Percentiles rank a stretch among this genome's conserved stretches.
phyloP scores from a whole-genome alignment of 805 yeast species.

The Cyberlindnera suaveolens region DNA sequence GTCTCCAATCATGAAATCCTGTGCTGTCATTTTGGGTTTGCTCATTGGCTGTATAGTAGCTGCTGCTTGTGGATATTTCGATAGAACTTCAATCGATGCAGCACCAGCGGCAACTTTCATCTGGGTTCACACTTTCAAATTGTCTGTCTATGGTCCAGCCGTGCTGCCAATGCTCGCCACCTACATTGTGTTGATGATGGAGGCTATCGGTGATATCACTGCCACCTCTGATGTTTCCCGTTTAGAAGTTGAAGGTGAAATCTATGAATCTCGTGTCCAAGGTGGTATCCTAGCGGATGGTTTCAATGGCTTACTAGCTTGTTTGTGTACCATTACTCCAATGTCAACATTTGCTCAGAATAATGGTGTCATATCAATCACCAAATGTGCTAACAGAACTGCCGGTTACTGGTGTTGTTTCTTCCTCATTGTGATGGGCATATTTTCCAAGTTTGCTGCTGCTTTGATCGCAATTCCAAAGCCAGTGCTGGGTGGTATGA shows the following conservation, averaged over 20 bases:
- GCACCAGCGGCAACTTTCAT: conserved; percentile 83
- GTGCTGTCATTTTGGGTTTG: conserved; percentile 85
- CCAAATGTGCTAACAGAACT: conserved; percentile 82
- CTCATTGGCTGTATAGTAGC: conserved; percentile 88
- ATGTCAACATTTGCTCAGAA: conserved; percentile 91
- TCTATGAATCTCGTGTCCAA: conserved; percentile 80
- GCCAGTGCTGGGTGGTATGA: conserved; percentile 86
- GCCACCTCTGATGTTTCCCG: conserved; percentile 92
- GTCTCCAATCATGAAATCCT: conserved; percentile 89
- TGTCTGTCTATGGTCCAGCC: conserved; percentile 75
- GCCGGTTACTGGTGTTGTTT: conserved; percentile 79
- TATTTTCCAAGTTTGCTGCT: conserved; percentile 82
- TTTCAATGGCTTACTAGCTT: conserved; percentile 68
- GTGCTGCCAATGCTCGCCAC: conserved; percentile 83
- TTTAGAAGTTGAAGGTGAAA: conserved; percentile 73
- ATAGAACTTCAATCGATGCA: conserved; percentile 43
- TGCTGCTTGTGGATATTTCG: conserved; percentile 83
- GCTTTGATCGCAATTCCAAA: conserved; percentile 81
- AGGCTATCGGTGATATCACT: conserved; percentile 90
- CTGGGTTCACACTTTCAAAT: conserved; percentile 82
- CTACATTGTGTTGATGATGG: conserved; percentile 80
- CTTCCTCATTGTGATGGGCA: conserved; percentile 79
- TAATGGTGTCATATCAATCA: conserved; percentile 89
- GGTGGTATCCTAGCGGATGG: conserved; percentile 94
- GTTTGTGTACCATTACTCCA: conserved; percentile 81